Base-by-base conservation (phyloP, 2,329 filamentous ascomycete genomes). In the Venturia effusa region DNA sequence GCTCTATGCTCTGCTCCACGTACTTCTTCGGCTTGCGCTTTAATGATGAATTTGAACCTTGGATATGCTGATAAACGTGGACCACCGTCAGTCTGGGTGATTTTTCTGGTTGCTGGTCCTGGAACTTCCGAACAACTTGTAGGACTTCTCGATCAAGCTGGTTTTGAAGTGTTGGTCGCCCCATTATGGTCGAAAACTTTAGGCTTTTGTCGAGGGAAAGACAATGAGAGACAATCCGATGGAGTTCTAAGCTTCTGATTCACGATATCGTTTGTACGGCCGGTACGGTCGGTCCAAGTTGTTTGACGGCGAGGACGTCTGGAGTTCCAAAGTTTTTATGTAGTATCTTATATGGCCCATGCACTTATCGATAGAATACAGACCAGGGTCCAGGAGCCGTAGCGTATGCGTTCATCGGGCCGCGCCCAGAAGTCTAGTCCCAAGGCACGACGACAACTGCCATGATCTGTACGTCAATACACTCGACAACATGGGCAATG, bases 1-100 rank as follows among this genome's bases (percentile, higher is more conserved):
- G 82, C 66, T 96, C 91, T 67, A 97, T 90, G 41, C 89, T 88
- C 67, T 94, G 89, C 73, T 96, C 90, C 1, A 97, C 77, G 0
- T 88, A 80, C 66, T 86, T 87, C 74, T 94, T 96, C 45, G 90
- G 91, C 68, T 89, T 86, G 27, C 94, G 82, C 67, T 89, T 90
- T 27, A 97, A 76, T 62, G 88, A 92, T 0, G 92, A 96, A 73
- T 97, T 97, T 17, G 92, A 96, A 61, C 80, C 78, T 69, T 92
- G 90, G 66, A 97, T 91, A 65, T 84, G 84, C 45, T 92, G 87
- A 72, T 94, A 96, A 1, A 95, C 83, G 1, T 78, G 75, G 2
- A 81, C 75, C 3, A 88, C 78, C 1, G 84, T 65, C 11, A 40
- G n/a, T 19, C 11, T 39, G 22, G 59, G 86, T 7, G 89, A 76